Base-by-base conservation (phyloP, 1,284 basidiomycete species). In the Apiotrichum veenhuisii region DNA sequence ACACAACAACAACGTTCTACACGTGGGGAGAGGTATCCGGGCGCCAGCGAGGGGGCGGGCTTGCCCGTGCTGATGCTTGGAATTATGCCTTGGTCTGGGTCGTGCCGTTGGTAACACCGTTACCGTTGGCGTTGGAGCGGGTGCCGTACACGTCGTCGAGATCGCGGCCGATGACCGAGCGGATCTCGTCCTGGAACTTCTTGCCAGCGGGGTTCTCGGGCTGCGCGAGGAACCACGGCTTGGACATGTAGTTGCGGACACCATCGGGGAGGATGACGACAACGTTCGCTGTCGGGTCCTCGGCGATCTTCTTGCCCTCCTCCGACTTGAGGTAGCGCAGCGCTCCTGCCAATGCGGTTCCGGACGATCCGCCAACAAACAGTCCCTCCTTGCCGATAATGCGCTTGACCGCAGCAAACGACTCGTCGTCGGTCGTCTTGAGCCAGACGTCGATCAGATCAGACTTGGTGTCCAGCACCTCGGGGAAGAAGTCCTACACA, bases 221-320 rank as follows among this genome's bases (percentile, higher is more conserved):
- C 52, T 61, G 56, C 30, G 64, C 64, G 18, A 77, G 60, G 67
- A 77, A 76, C 75, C 75, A 77, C 14, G 67, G 63, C 61, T 95
- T 96, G 78, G 88, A 90, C 84, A 98, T 95, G 76, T 98, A 98
- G 76, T 98, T 98, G 59, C 94, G 84, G 56, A 97, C 86, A 3
- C 91, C 90, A 71, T 98, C 95, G 26, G 95, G 85, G 42, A 96
- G 78, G 40, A 98, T 70, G 5, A 98, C 81, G 0, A 98, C 89
- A 7, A 96, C 91, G 70, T 98, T 98, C 71, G 82, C 82, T 10
- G 87, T 87, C 52, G 83, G 80, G 17, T 86, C 85, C 57, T 84
- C 77, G 0, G 88, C 89, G 42, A 91, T 78, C 5, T 58, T 49
- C 69, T 79, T 80, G 1, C 92, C 95, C 52, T 83, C 82, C 11